Evolutionary conservation across 768 basidiomycete genomes (phyloP), one percentile per base, ranked within the genome.

Genomic region (Boletus pseudo-olivaceus): DNA sequence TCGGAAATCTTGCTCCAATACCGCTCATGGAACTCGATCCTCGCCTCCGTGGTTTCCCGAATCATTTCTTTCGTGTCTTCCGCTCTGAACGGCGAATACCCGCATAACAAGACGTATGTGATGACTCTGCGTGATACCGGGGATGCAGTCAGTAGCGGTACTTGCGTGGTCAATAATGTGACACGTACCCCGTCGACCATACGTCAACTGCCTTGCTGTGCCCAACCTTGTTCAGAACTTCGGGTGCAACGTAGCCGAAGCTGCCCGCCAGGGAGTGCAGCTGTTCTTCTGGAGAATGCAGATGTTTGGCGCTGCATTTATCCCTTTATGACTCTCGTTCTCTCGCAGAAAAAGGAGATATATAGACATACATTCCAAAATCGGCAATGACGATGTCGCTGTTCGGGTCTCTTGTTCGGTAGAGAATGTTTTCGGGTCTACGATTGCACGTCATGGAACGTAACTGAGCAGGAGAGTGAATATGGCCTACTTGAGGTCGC

Each of bases 381-480:
- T 98, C 97, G 7, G 85, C 95, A 40, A 98, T 93, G 53, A 99
- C 95, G 47, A 98, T 80, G 58, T 88, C 88, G n/a, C 90, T 91
- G 17, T 87, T 77, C 10, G 77, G 67, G 3, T 83, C 87, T 59
- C 77, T 84, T 5, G 89, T 91, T 38, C 90, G 84, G 67, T 93
- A 98, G 4, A 99, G 78, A 55, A 99, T 95, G 67, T 98, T 98
- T 72, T 99, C 97, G 0, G 97, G 97, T 69, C 89, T 93, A 57
- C 7, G 34, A 47, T 38, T 3, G 15, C 12, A 39, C 17, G 38
- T 47, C 23, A 56, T 38, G 12, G 11, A 43, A 35, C 12, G 33
- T 30, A 23, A 47, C 39, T n/a, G n/a, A 30, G 12, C 4, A 46
- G 26, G 33, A 14, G 12, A 34, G 4, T 15, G 1, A 26, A 51